These are phyloP conservation scores for Backusella liffmaniae DNA, from an alignment of 192 early-diverging fungal species.

Conservation along the genomic window DNA sequence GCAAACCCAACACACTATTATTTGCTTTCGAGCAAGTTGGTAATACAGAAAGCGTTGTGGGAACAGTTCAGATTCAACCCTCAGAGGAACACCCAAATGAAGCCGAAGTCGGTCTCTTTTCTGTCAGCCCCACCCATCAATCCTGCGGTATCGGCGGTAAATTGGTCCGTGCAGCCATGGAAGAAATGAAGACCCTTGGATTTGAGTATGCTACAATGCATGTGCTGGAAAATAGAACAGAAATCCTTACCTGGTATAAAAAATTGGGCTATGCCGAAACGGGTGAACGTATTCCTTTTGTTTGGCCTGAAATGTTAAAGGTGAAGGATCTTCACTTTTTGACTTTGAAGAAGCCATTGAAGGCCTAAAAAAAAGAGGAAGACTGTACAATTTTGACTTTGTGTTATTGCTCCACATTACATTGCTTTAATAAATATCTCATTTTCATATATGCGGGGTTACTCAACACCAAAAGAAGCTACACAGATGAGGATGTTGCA, in stretches of 20 bases:
- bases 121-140: constrained; percentile 43
- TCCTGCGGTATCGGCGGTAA: constrained; percentile 51
- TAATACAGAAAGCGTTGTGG: constrained; percentile 31
- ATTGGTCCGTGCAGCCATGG: constrained; percentile 39
- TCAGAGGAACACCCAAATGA: constrained; percentile 34
- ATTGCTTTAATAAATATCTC: neutral
- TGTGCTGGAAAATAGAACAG: constrained; percentile 41
- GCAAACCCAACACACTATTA: constrained; percentile 37
- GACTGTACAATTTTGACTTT: neutral
- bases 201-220: constrained; percentile 37
- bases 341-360: constrained; percentile 30
- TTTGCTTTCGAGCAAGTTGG: constrained; percentile 38
- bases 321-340: constrained; percentile 40
- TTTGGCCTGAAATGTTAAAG: constrained; percentile 36
- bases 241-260: constrained; percentile 46
- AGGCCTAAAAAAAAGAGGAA: neutral
- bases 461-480: neutral
- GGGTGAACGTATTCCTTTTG: constrained; percentile 42
- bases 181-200: constrained; percentile 30
- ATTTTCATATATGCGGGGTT: neutral
- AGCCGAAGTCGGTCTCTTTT: constrained; percentile 47
- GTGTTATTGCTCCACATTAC: neutral
- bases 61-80: constrained; percentile 47
- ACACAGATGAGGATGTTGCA: neutral
- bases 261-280: constrained; percentile 45